Evolutionary conservation across 768 basidiomycete species (phyloP).

Genomic region (Rhodotorula toruloides): DNA sequence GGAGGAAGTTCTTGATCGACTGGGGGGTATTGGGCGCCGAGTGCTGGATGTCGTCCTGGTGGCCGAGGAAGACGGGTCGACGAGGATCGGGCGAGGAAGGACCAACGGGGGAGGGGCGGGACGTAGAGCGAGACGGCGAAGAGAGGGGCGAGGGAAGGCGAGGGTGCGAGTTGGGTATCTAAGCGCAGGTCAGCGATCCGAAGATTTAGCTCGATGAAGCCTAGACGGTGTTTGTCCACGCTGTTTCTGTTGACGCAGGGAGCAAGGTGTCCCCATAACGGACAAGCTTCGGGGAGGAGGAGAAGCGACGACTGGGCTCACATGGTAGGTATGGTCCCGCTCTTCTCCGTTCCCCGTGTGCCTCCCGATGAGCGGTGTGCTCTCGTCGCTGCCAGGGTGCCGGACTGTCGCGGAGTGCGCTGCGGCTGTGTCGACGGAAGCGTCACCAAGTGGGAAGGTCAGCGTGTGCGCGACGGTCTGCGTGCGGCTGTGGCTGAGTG

Average conservation of each 20-base stretch:
- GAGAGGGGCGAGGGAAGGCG: conserved; percentile 1
- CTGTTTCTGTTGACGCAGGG: too few species aligned
- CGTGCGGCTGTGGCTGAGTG: neutral
- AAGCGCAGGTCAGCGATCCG: conserved; percentile 4
- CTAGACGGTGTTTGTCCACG: too few species aligned
- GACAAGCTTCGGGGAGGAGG: neutral
- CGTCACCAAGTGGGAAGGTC: neutral
- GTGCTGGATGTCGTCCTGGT: neutral
- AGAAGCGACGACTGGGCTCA: neutral
- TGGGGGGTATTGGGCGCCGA: conserved; percentile 19
- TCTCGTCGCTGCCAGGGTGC: neutral
- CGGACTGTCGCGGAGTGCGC: neutral
- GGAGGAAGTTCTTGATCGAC: conserved; percentile 46
- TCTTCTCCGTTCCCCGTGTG: neutral
- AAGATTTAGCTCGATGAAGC: too few species aligned
- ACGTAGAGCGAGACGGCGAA: neutral
- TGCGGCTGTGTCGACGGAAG: neutral
- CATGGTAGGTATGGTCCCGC: conserved; percentile 28
- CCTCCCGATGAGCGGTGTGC: conserved; percentile 5
- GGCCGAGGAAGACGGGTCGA: neutral
- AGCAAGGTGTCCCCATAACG: neutral
- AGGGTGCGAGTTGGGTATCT: conserved; percentile 25
- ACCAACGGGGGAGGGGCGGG: too few species aligned
- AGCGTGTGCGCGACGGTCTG: neutral
- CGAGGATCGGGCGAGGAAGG: neutral